These are phyloP conservation scores for Saccharomycopsis sp. DNA, from an alignment of 805 yeast species.

Conservation along the genomic window DNA sequence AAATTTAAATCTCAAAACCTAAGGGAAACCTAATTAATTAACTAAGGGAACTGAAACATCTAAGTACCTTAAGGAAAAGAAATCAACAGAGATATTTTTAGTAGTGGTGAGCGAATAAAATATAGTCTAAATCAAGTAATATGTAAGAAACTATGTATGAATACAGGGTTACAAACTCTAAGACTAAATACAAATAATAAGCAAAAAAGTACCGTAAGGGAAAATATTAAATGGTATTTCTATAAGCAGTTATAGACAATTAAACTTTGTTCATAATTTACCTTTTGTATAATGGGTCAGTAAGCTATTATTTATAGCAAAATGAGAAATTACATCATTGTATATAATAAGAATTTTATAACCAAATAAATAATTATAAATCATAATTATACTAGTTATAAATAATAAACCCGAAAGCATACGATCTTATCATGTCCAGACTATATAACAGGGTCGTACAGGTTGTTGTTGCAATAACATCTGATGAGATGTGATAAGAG, in stretches of 20 bases:
- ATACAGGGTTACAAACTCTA: constrained; percentile 16
- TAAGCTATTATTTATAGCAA: constrained; percentile 16
- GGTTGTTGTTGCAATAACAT: constrained; percentile 15
- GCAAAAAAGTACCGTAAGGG: constrained; percentile 16
- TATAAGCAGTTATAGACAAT: constrained; percentile 11
- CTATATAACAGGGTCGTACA: constrained; percentile 8
- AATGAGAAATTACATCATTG: constrained; percentile 1
- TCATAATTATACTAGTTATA: constrained; percentile 7
- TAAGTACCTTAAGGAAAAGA: constrained; percentile 15
- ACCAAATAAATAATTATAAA: neutral
- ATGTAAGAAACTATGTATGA: constrained; percentile 13
- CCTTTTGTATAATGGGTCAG: constrained; percentile 19
- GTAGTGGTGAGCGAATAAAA: constrained; percentile 16
- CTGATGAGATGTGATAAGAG: constrained; percentile 10
- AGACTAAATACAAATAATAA: constrained; percentile 14
- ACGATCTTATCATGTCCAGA: constrained; percentile 16
- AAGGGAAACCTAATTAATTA: constrained; percentile 11
- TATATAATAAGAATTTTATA: constrained; percentile 4
- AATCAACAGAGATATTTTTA: constrained; percentile 14
- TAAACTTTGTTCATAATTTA: constrained; percentile 12
- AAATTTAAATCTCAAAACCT: constrained; percentile 5
- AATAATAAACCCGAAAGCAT: constrained; percentile 17
- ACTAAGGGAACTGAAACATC: constrained; percentile 17
- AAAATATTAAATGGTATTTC: constrained; percentile 1
- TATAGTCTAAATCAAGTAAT: constrained; percentile 11